phyloP scores from a whole-genome alignment of 2,329 filamentous ascomycete genomes.

The Aspergillus hiratsukae region DNA sequence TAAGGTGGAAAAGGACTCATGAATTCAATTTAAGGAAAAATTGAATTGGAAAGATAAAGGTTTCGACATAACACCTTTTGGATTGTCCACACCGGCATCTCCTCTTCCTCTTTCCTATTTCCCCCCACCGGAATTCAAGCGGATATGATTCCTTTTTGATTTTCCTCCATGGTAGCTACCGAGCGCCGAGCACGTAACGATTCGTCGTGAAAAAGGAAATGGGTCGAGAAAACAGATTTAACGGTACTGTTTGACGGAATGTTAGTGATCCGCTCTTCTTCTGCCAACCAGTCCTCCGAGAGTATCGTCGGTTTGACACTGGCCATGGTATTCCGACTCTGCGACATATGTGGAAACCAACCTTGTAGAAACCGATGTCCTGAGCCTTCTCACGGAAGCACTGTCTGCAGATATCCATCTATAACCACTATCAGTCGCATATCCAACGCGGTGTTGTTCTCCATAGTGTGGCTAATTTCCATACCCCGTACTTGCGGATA shows the following conservation, averaged over 20 bases:
- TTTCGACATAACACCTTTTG: slow-evolving; percentile 29
- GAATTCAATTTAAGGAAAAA: slow-evolving; percentile 17
- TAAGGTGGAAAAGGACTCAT: slow-evolving; percentile 14
- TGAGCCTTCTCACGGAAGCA: slow-evolving; percentile 66
- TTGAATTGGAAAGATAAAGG: slow-evolving; percentile 21
- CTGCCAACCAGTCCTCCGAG: slow-evolving; percentile 1
- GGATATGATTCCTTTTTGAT: slow-evolving; percentile 11
- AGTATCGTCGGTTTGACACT: not conserved
- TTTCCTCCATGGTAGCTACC: slow-evolving; percentile 13
- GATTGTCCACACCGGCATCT: slow-evolving; percentile 30
- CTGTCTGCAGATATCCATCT: slow-evolving; percentile 58
- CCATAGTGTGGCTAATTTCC: slow-evolving; percentile 10
- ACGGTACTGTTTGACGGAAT: slow-evolving; percentile 25
- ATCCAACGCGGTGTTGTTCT: not conserved
- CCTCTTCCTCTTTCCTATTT: slow-evolving; percentile 21
- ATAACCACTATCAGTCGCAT: slow-evolving; percentile 16
- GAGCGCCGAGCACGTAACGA: slow-evolving; percentile 29
- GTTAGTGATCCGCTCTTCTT: slow-evolving; percentile 13
- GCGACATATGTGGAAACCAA: slow-evolving; percentile 34
- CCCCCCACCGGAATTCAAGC: slow-evolving; percentile 13
- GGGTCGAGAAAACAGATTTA: slow-evolving; percentile 27
- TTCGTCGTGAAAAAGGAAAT: slow-evolving; percentile 28
- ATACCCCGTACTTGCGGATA: slow-evolving; percentile 94
- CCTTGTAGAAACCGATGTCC: slow-evolving; percentile 68
- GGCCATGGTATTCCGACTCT: not conserved